Percentiles rank a stretch among this genome's conserved stretches.
phyloP scores from a whole-genome alignment of 2,329 filamentous ascomycete genomes.

The Orbilia blumenaviensis region DNA sequence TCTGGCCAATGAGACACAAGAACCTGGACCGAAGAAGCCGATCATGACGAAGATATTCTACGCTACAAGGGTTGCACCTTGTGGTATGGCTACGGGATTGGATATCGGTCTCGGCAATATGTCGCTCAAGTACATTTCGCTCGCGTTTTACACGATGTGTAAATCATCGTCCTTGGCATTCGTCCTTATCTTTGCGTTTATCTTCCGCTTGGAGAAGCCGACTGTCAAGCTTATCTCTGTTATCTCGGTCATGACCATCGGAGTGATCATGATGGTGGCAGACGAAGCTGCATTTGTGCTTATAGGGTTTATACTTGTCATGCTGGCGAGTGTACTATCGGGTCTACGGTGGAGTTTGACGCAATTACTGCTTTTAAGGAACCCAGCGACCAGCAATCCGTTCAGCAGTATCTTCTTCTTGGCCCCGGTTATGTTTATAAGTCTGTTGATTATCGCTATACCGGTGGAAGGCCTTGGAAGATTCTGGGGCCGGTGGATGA shows the following conservation, averaged over 20 bases:
- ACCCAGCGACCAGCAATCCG: conserved; percentile 93
- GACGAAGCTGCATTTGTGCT: conserved; percentile 90
- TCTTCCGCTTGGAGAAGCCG: conserved; percentile 88
- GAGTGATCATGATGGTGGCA: conserved; percentile 97
- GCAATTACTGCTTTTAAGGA: conserved; percentile 90
- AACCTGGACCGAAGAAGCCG: conserved; percentile 54
- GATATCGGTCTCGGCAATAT: conserved; percentile 97
- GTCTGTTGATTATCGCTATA: conserved; percentile 80
- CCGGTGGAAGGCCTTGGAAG: conserved; percentile 81
- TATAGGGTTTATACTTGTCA: conserved; percentile 88
- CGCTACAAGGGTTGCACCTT: conserved; percentile 87
- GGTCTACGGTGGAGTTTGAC: conserved; percentile 99
- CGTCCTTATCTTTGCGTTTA: conserved; percentile 91
- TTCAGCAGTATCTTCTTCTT: conserved; percentile 98
- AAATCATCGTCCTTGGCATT: conserved; percentile 97
- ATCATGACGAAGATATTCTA: conserved; percentile 92
- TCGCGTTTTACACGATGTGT: conserved; percentile 95
- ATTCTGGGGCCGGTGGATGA: conserved; percentile 72
- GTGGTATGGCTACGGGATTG: conserved; percentile 88
- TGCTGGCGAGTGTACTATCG: conserved; percentile 91
- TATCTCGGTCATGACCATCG: conserved; percentile 88
- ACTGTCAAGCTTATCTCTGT: conserved; percentile 86
- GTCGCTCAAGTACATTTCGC: conserved; percentile 91
- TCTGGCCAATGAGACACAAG: conserved; percentile 53
- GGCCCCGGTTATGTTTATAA: conserved; percentile 94